These are phyloP conservation scores for Pythium guiyangense DNA, from an alignment of 352 stramenopile genomes.

Conservation along the genomic window DNA sequence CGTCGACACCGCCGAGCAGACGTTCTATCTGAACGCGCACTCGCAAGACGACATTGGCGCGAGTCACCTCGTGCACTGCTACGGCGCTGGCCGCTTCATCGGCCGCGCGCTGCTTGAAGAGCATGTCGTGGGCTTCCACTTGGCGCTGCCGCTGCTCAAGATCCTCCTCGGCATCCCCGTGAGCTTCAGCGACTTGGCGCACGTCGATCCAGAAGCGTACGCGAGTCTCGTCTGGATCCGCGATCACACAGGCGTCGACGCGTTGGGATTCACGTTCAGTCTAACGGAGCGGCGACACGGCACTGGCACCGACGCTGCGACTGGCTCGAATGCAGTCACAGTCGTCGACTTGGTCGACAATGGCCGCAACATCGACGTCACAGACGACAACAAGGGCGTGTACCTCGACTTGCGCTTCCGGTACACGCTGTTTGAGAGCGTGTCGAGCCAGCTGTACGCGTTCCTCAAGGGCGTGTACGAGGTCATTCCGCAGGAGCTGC, in stretches of 20 bases:
- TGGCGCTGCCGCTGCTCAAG: conserved; percentile 58
- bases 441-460: conserved; percentile 64
- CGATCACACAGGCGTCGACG: conserved; percentile 26
- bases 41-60: conserved; percentile 21
- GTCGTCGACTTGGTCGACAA: conserved; percentile 34
- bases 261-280: conserved; percentile 39
- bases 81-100: conserved; percentile 38
- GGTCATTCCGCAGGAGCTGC: conserved; percentile 83
- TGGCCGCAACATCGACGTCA: conserved; percentile 64
- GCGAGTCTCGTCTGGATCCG: conserved; percentile 49
- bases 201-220: conserved; percentile 37
- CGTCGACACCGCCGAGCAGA: conserved; percentile 35
- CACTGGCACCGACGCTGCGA: conserved; percentile 58
- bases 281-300: conserved; percentile 16
- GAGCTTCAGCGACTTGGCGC: conserved; percentile 34
- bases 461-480: conserved; percentile 93
- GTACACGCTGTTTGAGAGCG: conserved; percentile 87
- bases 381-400: conserved; percentile 88
- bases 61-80: conserved; percentile 38
- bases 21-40: conserved; percentile 46
- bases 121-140: conserved; percentile 89
- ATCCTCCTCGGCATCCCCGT: conserved; percentile 39
- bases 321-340: neutral
- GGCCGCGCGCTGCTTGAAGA: conserved; percentile 71
- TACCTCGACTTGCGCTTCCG: conserved; percentile 87